Base-by-base conservation (phyloP, 108 stramenopile species). In the Stephanodiscus triporus region DNA sequence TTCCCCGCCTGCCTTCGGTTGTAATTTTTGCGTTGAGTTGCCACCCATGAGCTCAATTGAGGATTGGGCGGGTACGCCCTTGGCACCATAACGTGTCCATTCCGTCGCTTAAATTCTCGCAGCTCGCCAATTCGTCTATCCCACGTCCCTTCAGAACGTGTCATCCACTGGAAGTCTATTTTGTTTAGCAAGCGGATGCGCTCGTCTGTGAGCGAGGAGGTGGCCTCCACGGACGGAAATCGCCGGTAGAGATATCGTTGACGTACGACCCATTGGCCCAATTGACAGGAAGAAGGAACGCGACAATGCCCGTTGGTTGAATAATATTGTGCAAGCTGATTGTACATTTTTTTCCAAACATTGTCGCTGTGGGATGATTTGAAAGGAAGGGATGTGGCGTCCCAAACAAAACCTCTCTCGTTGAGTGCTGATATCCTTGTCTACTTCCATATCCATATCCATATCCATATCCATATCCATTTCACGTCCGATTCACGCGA, bases 21-120 rank as follows among this genome's bases (percentile, higher is more conserved):
- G 83, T 86, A 91, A 50, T 76, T 71, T 61, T 86, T 87, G 1
- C 89, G 81, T 64, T 84, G 83, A 2, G 70, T 82, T 48, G 78
- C 69, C 10, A 91, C 87, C 90, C 90, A 91, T 24, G 75, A 69
- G 26, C 67, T 73, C 17, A 92, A 68, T 47, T 82, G 53, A 22
- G 76, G 70, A 81, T 87, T 85, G 17, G 59, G 57, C 53, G 45
- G 13, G 47, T 84, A 84, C 30, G 42, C 51, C 56, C 75, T 79
- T 32, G 89, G 85, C 7, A 90, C 86, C 50, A 71, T 61, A 22
- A 73, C 78, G 75, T 87, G 74, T 29, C 84, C 80, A 64, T 86
- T 61, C 30, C 47, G 48, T 37, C 47, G 32, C 36, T 74, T 65
- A 32, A 65, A 73, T 67, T 86, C 72, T 37, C 67, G 76, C 40